Conservation (phyloP, 495 filamentous ascomycete genomes). For the Neurospora sp. region DNA sequence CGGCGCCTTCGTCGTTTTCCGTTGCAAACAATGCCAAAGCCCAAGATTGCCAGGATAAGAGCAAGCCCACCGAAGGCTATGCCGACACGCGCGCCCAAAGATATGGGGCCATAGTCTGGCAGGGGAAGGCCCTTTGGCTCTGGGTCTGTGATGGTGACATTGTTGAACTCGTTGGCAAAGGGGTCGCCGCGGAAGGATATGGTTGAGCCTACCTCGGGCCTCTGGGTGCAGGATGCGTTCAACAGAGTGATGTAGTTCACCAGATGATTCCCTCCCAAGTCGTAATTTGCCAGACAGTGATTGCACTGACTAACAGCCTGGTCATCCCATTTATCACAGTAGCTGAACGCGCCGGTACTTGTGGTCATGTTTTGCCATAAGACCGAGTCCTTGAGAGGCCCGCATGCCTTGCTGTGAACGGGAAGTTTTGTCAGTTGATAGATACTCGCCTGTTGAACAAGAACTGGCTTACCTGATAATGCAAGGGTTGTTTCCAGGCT, state of each 20-base stretch:
- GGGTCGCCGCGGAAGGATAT: constrained; percentile 37
- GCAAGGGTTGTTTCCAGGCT: constrained; percentile 24
- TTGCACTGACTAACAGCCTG: constrained; percentile 24
- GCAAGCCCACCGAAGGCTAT: constrained; percentile 39
- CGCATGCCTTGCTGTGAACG: constrained; percentile 29
- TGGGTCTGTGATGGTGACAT: constrained; percentile 32
- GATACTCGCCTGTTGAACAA: not conserved
- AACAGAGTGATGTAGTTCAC: constrained; percentile 39
- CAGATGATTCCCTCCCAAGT: constrained; percentile 17
- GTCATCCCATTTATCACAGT: constrained; percentile 31
- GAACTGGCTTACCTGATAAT: constrained; percentile 25
- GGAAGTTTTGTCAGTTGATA: constrained; percentile 5
- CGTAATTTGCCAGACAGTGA: constrained; percentile 19
- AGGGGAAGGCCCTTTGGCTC: constrained; percentile 16
- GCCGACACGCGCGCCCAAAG: constrained; percentile 41
- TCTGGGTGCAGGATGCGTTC: constrained; percentile 37
- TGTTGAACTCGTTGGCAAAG: constrained; percentile 30
- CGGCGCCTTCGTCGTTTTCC: constrained; percentile 38
- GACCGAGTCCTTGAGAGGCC: constrained; percentile 24
- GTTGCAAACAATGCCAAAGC: constrained; percentile 37
- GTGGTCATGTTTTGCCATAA: constrained; percentile 27
- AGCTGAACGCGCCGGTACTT: constrained; percentile 24
- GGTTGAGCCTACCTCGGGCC: constrained; percentile 24
- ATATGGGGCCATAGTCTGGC: constrained; percentile 30
- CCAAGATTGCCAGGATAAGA: constrained; percentile 30